Percentiles rank a stretch among this genome's conserved stretches.
Evolutionary conservation across 768 basidiomycete genomes (phyloP).

Genomic region (Crassisporium funariophilum): DNA sequence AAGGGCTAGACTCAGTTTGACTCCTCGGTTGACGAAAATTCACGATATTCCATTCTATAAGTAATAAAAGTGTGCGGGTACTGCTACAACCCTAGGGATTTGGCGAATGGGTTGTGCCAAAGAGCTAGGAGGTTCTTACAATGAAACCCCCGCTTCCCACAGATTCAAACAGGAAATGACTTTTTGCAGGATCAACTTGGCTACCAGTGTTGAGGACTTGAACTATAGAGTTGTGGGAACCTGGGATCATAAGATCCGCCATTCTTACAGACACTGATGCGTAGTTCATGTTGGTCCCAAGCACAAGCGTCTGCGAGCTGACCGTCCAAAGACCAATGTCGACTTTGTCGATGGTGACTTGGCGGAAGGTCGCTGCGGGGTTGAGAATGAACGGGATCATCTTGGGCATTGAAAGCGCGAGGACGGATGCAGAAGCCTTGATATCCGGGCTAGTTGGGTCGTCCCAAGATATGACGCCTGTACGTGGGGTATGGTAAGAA

Average conservation of each 20-base stretch:
- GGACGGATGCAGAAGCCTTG: slow-evolving; percentile 50
- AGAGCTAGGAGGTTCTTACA: slow-evolving; percentile 22
- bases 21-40: too few relatives aligned
- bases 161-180: slow-evolving; percentile 35
- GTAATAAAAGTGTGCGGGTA: too few relatives aligned
- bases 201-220: slow-evolving; percentile 43
- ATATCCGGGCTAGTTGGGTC: slow-evolving; percentile 57
- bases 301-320: slow-evolving; percentile 41
- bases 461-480: slow-evolving; percentile 53
- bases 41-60: too few relatives aligned
- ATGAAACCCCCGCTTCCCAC: slow-evolving; percentile 46
- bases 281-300: slow-evolving; percentile 55
- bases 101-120: too few relatives aligned
- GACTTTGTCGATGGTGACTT: slow-evolving; percentile 40
- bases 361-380: slow-evolving; percentile 40
- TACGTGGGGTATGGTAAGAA: neutral
- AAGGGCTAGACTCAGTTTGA: too few relatives aligned
- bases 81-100: too few relatives aligned
- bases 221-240: slow-evolving; percentile 8
- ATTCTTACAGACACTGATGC: slow-evolving; percentile 34
- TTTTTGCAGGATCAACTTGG: slow-evolving; percentile 21
- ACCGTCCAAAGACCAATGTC: slow-evolving; percentile 57
- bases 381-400: slow-evolving; percentile 51
- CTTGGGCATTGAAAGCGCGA: slow-evolving; percentile 46
- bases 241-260: slow-evolving; percentile 26